Conservation (phyloP, 176 grass and related monocot species). For the Urochloa ruziziensis region DNA sequence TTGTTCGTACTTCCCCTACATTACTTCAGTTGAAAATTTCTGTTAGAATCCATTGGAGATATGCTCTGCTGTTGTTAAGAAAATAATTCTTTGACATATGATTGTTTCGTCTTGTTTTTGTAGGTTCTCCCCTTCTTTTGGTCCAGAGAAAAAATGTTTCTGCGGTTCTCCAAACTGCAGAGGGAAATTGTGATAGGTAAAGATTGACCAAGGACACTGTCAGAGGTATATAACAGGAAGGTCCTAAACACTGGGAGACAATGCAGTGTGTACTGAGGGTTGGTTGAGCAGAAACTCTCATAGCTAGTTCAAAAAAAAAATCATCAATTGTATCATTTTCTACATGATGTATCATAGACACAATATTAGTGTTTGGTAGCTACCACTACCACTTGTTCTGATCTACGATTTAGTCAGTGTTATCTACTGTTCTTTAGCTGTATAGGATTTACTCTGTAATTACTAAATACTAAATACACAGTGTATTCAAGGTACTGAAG, state of each 20-base stretch:
- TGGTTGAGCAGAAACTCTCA: neutral
- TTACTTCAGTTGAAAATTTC: neutral
- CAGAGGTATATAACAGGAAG: slow-evolving; percentile 7
- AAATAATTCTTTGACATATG: slow-evolving; percentile 1
- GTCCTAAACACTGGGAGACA: slow-evolving; percentile 1
- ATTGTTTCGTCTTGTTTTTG: neutral
- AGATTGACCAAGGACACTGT: neutral
- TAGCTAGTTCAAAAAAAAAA: neutral
- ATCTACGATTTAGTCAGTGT: neutral
- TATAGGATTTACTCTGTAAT: slow-evolving; percentile 21
- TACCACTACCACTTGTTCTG: neutral
- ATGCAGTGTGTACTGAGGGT: slow-evolving; percentile 3
- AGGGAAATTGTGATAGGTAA: slow-evolving; percentile 33
- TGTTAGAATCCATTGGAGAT: neutral
- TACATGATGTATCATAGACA: neutral
- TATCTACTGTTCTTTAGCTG: slow-evolving; percentile 16
- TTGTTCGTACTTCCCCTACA: neutral
- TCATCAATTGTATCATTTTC: neutral
- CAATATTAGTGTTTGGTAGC: neutral
- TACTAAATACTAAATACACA: neutral
- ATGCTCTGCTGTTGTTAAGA: neutral
- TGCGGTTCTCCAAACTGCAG: slow-evolving; percentile 34
- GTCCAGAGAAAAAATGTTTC: slow-evolving; percentile 33
- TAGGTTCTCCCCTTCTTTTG: slow-evolving; percentile 36
- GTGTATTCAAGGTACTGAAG: neutral